Evolutionary conservation across 768 basidiomycete species (phyloP), one percentile per base, ranked within the genome.

Genomic region (Boletales sp.): DNA sequence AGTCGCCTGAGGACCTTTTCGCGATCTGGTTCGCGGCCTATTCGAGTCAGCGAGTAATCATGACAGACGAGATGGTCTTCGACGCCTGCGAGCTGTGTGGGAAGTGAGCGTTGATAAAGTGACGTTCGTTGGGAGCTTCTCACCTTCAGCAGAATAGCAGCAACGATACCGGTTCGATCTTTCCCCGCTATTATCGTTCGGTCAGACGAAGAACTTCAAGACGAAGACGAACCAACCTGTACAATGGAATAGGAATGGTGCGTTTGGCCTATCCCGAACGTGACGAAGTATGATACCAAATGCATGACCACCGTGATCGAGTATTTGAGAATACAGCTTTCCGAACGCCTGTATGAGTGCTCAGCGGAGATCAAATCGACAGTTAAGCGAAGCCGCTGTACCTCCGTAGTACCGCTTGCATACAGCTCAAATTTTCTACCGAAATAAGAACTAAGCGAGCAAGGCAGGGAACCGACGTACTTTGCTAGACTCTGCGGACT

Each of bases 401-500:
- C 88, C 75, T 91, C 89, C 18, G 80, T 87, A 64, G 86, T 89
- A 11, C 84, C 88, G 57, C 82, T 86, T 24, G 88, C 85, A 51
- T 91, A 91, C 17, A 90, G 66, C 54, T 84, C 79, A 58, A 82
- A 67, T 50, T 45, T 53, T 50, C 60, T 60, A 59, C 60, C 60
- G 48, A 34, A 48, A 15, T n/a, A 43, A 66, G 53, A 38, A 42
- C 4, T 41, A 36, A 37, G 36, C 32, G 29, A 45, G 10, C 32
- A 36, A 35, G 18, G 19, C 7, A 4, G 38, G 12, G 51, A 2
- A 27, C n/a, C 71, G 75, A 83, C 87, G 70, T 71, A 90, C 88
- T 80, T 86, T 59, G 89, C 85, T 81, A 91, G 86, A 69, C 76
- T 81, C 67, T 90, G 85, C 18, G 88, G 88, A 63, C 87, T 89